Evolutionary conservation across 1,284 basidiomycete species (phyloP), one percentile per base, ranked within the genome.

Genomic region (Pseudomicrostroma phylloplanum): DNA sequence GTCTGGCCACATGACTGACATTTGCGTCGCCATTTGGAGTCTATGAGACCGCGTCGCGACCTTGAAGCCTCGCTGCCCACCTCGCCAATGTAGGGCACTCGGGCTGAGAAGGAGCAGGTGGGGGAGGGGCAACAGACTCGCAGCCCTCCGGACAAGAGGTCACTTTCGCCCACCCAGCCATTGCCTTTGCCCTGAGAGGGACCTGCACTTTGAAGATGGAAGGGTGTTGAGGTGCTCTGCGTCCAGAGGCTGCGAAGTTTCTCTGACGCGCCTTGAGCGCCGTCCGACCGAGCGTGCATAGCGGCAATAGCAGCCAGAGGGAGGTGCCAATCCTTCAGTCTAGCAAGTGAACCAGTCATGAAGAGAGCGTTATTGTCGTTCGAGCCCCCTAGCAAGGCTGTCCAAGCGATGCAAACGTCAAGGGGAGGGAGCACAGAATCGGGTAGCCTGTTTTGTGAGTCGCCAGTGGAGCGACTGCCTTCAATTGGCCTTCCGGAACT

Each of bases 1-100:
- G 15, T 25, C 25, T 54, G 51, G 4, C 51, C 51, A 25, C 51
- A 54, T 7, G 15, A 15, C 6, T 54, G 51, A 25, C 51, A 54
- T 6, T 26, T 19, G n/a, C 51, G 51, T 13, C 51, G 51, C 51
- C 51, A 54, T 8, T 54, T 21, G 8, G 21, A 25, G 13, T 54
- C 21, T 54, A 54, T 15, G 51, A 54, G 51, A 13, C 51, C 51
- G 19, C 51, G 15, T 26, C 25, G 51, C 8, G 51, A 54, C 25
- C 43, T 21, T 23, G 15, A 54, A 25, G n/a, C 21, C 7, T 23
- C 21, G 51, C 21, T 23, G 51, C 13, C 13, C 13, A 7, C 15
- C 13, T 19, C 51, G 4, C 21, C 51, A 19, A 26, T 13, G 23
- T 3, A 54, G 13, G 51, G 51, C 4, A 54, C 51, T 23, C 19